These are phyloP conservation scores for Cylindrotheca closterium DNA, from an alignment of 108 stramenopile genomes.

Conservation along the genomic window DNA sequence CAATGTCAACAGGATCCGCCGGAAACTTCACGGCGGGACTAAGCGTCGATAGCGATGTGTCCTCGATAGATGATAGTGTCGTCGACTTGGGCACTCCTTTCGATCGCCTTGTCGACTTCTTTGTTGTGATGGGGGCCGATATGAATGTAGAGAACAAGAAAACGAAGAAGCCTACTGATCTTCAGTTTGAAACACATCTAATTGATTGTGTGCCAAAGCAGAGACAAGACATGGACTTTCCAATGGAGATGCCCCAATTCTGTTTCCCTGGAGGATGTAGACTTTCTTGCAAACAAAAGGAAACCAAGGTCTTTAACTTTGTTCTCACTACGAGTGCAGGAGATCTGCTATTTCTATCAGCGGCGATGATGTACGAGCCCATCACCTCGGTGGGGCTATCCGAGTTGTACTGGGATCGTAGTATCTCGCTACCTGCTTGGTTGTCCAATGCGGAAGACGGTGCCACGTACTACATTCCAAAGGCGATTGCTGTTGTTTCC, in stretches of 20 bases:
- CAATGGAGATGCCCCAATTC: slow-evolving; percentile 60
- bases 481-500: slow-evolving; percentile 80
- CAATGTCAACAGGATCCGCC: no score
- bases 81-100: no score
- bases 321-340: slow-evolving; percentile 75
- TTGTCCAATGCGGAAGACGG: background rate
- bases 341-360: slow-evolving; percentile 65
- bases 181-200: slow-evolving; percentile 46
- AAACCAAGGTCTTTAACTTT: slow-evolving; percentile 63
- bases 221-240: slow-evolving; percentile 59
- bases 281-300: slow-evolving; percentile 12
- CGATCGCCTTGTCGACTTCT: slow-evolving; percentile 66
- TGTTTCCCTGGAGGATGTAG: slow-evolving; percentile 71
- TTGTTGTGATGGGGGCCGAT: slow-evolving; percentile 52
- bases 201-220: slow-evolving; percentile 69
- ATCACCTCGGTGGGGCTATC: slow-evolving; percentile 15
- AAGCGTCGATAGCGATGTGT: no score
- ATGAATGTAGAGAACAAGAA: slow-evolving; percentile 20
- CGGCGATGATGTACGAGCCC: slow-evolving; percentile 57
- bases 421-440: slow-evolving; percentile 8
- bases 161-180: slow-evolving; percentile 20
- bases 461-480: slow-evolving; percentile 62
- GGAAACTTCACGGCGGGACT: no score
- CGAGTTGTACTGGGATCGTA: slow-evolving; percentile 4
- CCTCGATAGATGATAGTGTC: no score